These are phyloP conservation scores for Aphanomyces stellatus DNA, from an alignment of 352 stramenopile genomes.

Conservation along the genomic window DNA sequence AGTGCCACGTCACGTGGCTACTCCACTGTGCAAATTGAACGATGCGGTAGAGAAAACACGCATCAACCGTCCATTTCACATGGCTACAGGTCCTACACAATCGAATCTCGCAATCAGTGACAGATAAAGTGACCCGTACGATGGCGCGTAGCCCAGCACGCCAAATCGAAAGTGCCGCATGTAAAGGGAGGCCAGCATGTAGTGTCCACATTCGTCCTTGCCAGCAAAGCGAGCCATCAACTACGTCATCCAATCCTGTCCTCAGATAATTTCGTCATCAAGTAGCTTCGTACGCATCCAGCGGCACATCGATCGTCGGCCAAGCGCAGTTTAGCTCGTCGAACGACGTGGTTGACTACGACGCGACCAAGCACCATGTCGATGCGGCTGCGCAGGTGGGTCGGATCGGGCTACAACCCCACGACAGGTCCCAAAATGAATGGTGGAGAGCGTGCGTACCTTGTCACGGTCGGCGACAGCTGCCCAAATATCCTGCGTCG, in stretches of 20 bases:
- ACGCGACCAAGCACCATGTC: neutral
- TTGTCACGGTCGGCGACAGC: neutral
- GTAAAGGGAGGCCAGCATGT: neutral
- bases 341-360: neutral
- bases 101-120: too few species aligned
- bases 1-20: neutral
- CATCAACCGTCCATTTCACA: neutral
- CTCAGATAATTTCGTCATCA: neutral
- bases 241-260: neutral
- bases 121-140: too few species aligned
- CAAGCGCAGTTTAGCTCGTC: neutral
- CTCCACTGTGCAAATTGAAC: neutral
- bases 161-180: neutral
- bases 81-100: neutral
- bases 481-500: neutral
- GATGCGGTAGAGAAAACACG: neutral
- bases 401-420: neutral
- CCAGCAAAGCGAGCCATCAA: neutral
- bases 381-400: neutral
- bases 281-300: conserved; percentile 5
- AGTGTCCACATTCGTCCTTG: neutral
- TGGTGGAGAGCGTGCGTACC: neutral
- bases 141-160: neutral
- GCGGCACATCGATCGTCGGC: neutral
- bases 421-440: neutral